These are phyloP conservation scores for Podila clonocystis DNA, from an alignment of 192 early-diverging fungal genomes.

Conservation along the genomic window DNA sequence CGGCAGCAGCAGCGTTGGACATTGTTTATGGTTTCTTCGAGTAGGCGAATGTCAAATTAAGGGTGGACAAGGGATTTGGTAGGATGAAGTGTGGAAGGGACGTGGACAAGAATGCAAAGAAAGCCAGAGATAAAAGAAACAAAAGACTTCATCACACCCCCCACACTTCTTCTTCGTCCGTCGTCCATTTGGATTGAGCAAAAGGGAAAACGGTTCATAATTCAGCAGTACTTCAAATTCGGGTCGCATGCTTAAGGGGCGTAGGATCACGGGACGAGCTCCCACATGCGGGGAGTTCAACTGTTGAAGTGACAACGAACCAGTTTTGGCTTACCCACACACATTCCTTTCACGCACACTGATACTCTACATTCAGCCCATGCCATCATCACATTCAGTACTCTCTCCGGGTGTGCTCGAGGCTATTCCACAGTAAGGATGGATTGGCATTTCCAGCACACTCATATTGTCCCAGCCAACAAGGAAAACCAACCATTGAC, in stretches of 20 bases:
- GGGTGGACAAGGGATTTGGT: not conserved
- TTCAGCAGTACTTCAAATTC: no score
- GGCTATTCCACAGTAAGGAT: slow-evolving; percentile 38
- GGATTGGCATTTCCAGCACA: not conserved
- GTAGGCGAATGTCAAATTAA: not conserved
- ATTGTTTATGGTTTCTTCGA: slow-evolving; percentile 5
- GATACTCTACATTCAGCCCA: not conserved
- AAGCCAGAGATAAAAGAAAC: no score
- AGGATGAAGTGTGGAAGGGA: not conserved
- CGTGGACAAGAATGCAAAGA: not conserved
- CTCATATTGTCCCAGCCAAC: not conserved
- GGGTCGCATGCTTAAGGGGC: no score
- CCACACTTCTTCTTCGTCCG: not conserved
- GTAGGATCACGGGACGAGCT: no score
- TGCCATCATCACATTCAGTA: slow-evolving; percentile 16
- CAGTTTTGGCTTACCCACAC: no score
- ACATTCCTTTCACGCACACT: not conserved
- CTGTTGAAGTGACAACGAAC: no score
- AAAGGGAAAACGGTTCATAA: no score
- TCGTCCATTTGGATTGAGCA: no score
- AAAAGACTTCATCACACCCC: no score
- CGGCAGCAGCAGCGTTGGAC: slow-evolving; percentile 35
- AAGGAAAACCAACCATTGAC: not conserved
- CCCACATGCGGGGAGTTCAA: no score
- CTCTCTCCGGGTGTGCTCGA: slow-evolving; percentile 18